Percentiles rank a stretch among this genome's conserved stretches.
Conservation (phyloP, 371 early-diverging fungal species). For the Zancudomyces culisetae region DNA sequence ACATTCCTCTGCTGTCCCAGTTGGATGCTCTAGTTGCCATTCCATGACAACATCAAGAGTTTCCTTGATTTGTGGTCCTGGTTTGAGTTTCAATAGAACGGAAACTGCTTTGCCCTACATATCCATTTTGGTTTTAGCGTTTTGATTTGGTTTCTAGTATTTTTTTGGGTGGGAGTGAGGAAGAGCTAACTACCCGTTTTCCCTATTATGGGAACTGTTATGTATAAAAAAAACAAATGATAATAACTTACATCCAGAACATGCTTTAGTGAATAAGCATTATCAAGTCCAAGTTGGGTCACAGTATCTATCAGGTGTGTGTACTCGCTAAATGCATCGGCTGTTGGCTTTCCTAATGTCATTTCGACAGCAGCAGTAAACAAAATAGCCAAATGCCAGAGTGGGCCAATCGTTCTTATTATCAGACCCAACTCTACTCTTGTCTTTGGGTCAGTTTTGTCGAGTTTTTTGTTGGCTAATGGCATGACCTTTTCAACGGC, state of each 20-base stretch:
- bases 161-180: too few species aligned
- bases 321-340: constrained; percentile 14
- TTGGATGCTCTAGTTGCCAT: constrained; percentile 53
- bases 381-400: constrained; percentile 42
- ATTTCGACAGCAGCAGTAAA: constrained; percentile 35
- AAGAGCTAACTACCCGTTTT: too few species aligned
- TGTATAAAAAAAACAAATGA: too few species aligned
- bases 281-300: constrained; percentile 24
- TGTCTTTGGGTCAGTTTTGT: not conserved
- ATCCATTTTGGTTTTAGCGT: too few species aligned
- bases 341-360: constrained; percentile 7
- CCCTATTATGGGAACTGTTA: too few species aligned
- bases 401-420: constrained; percentile 21
- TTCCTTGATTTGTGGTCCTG: constrained; percentile 37
- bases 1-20: constrained; percentile 37
- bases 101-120: constrained; percentile 43
- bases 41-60: constrained; percentile 37
- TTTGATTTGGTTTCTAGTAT: too few species aligned
- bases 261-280: constrained; percentile 37
- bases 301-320: constrained; percentile 18
- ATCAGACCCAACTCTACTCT: constrained; percentile 13
- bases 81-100: constrained; percentile 32
- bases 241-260: too few species aligned
- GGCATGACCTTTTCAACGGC: constrained; percentile 2
- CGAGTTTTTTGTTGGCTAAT: not conserved